Evolutionary conservation across 1,139 yeast species (phyloP), one percentile per base, ranked within the genome.

Genomic region (Diutina catenulata): DNA sequence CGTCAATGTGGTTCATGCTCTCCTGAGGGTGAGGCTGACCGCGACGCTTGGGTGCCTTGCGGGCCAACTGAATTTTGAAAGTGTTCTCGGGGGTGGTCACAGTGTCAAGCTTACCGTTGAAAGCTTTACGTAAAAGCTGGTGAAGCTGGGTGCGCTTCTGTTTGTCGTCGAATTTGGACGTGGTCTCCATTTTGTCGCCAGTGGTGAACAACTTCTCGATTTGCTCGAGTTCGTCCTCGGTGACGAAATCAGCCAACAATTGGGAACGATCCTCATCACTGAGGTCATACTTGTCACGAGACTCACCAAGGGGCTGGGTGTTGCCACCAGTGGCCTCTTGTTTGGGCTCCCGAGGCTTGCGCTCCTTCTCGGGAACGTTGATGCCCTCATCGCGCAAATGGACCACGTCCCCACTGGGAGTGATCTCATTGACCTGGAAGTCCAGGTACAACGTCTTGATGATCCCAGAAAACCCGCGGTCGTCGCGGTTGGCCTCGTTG

Each of bases 371-470:
- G 43, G 71, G 66, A 37, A 59, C 45, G 38, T 72, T 71, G 38
- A 80, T 65, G 3, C 96, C 96, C 39, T 76, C 73, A 51, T 88
- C 95, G 3, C 60, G 53, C 45, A 91, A 64, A 53, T 80, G 91
- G 11, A 88, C 71, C 2, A 87, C 95, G 2, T 71, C 59, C 1
- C 86, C 94, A 21, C 73, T 60, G 23, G 60, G 48, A 43, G 69
- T 80, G 43, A 91, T 80, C 56, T 93, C 98, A 55, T 87, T 86
- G 33, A 91, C 98, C 53, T 86, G 69, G 54, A 93, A 93, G 55
- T 91, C 98, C n/a, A 95, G 79, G 58, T 87, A 87, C 45, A 95
- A 68, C 50, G 83, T 94, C 56, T 91, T 91, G 47, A 91, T 67
- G 11, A 72, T 69, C 2, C 97, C 98, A 20, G 57, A 57, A 46